Evolutionary conservation across 305 asterid species (phyloP), one percentile per base, ranked within the genome.

Genomic region (Fraxinus baroniana): DNA sequence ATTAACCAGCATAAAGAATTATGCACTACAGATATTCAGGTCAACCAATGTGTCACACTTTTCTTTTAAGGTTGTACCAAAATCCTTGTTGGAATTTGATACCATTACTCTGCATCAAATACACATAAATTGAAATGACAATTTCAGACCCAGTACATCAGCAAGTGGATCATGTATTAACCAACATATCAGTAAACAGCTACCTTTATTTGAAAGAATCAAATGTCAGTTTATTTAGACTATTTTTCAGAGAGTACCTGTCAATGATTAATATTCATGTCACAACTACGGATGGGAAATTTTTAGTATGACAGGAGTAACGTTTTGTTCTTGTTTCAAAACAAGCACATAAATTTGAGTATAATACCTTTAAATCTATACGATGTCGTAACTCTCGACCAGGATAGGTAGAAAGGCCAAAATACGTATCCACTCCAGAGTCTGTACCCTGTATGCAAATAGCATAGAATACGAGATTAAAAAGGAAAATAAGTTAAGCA

Each of bases 381-480:
- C 99, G 97, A 74, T 90, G 98, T 18, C 98, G 94, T 78, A 96
- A 79, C 88, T 94, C 98, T 84, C 83, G 93, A 71, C 97, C 96
- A 79, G 95, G 97, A 76, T 88, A 92, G 72, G 98, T 93, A 93
- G 98, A 96, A 52, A 96, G 97, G 75, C 99, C 98, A 87, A 93
- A 94, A 86, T 91, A 96, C 22, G 98, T 96, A 87, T 96, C 98
- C 80, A 94, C 97, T 78, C 98, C 98, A 46, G 93, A 88, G 88
- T 93, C 98, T 13, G 93, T 91, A 78, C 94, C 97, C 98, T 96
- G 90, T 36, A 4, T 66, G 60, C 70, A 80, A 12, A 81, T 36
- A 71, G 36, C 75, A 64, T 9, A 33, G 28, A 17, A 28, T 78
- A 78, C 77, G 20, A 81, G 81, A 15, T 81, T 72, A 55, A 71